Evolutionary conservation across 257 asterid genomes (phyloP), one percentile per base, ranked within the genome.

Genomic region (Solanum pimpinellifolium): DNA sequence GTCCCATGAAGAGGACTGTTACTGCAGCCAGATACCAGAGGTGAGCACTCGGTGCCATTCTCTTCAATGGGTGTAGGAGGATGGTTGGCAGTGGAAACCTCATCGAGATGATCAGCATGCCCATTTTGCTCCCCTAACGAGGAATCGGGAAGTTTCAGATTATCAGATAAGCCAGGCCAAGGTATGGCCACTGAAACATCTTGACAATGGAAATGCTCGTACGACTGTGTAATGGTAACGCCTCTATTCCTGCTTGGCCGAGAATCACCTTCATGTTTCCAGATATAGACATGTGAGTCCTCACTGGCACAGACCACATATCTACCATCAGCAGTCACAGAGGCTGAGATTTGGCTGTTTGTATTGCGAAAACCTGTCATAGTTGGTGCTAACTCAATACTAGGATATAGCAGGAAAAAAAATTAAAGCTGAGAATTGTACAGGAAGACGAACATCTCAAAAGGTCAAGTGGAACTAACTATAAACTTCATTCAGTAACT

Each of bases 171-270:
- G 21, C 98, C 96, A 46, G 98, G 99, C 99, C 99, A 97, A 23
- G 99, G 98, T 90, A 96, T 93, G 72, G 99, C 99, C 59, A 91
- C 91, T 3, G 99, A 93, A 69, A 96, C 99, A 89, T 97, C 99
- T 93, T 92, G 97, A 89, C 98, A 95, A 87, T 95, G 96, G 86
- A 97, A 97, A 86, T 93, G 92, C 90, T 97, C 99, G 14, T 94
- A 96, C 14, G 98, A 91, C 33, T 89, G 96, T 44, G 99, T 93
- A 14, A 96, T 93, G 4, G 98, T 94, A 46, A 94, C 93, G 21
- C 96, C 95, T 91, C 94, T 97, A 49, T 89, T 91, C 91, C 99
- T 91, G 89, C 93, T 93, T 35, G 99, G 95, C 75, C 94, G 95
- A 60, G 98, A 91, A 88, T 93, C 95, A 52, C 91, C 93, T 91